Evolutionary conservation across 2,329 filamentous ascomycete genomes (phyloP).

Genomic region (Scedosporium boydii): DNA sequence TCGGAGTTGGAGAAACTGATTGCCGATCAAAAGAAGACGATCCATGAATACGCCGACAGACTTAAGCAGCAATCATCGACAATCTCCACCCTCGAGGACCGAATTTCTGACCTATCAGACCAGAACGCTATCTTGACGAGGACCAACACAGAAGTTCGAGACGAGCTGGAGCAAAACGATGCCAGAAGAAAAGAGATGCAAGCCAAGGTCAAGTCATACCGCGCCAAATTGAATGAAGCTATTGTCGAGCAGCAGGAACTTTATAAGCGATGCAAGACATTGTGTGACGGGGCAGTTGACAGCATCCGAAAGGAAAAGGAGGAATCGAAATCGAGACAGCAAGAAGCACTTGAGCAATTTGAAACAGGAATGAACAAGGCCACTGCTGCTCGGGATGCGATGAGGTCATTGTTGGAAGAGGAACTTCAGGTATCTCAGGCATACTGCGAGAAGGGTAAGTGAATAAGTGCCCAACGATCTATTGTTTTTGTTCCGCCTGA

Average conservation of each 20-base stretch:
- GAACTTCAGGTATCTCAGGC: background rate
- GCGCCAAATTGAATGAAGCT: conserved; percentile 32
- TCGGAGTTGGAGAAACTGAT: conserved; percentile 6
- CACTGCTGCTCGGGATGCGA: background rate
- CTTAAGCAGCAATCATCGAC: conserved; percentile 1
- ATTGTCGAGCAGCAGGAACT: conserved; percentile 36
- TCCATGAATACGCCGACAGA: background rate
- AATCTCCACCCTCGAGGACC: conserved; percentile 14
- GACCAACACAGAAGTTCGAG: conserved; percentile 16
- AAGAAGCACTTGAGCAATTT: conserved; percentile 12
- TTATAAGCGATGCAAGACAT: conserved; percentile 22
- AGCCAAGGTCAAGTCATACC: conserved; percentile 25
- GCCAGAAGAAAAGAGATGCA: conserved; percentile 19
- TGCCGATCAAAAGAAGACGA: conserved; percentile 1
- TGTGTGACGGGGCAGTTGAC: conserved; percentile 22
- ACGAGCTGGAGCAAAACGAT: conserved; percentile 18
- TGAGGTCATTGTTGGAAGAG: background rate
- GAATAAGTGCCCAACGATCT: background rate
- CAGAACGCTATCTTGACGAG: conserved; percentile 14
- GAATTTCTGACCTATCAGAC: conserved; percentile 17
- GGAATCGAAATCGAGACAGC: conserved; percentile 18
- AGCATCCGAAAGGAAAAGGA: conserved; percentile 18
- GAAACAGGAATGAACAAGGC: background rate
- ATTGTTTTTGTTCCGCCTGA: no score
- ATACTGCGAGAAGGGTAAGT: background rate